Percentiles rank a stretch among this genome's conserved stretches.
These are phyloP conservation scores for Arachis stenosperma DNA, from an alignment of 306 rosid species.

Conservation along the genomic window DNA sequence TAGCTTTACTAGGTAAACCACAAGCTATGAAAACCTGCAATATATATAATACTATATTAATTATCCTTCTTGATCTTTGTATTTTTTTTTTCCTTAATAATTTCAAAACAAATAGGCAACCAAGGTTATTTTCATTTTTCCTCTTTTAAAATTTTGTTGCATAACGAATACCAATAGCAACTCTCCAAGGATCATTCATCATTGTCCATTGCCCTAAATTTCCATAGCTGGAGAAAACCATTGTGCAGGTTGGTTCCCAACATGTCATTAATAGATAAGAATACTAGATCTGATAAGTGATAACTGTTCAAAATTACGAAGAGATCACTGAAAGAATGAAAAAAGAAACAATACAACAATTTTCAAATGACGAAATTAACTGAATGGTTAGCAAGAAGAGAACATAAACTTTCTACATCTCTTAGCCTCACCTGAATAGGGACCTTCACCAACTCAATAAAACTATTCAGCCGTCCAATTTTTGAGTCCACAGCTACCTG, in stretches of 20 bases:
- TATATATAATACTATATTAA: no score
- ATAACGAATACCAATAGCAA: conserved; percentile 3
- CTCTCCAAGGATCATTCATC: background rate
- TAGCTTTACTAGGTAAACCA: conserved; percentile 53
- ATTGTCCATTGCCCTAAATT: background rate
- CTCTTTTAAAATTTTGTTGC: background rate
- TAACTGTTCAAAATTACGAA: background rate
- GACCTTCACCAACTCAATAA: conserved; percentile 70
- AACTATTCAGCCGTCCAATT: conserved; percentile 85
- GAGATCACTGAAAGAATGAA: background rate
- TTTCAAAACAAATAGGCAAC: background rate
- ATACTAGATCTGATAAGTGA: no score
- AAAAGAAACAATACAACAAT: background rate
- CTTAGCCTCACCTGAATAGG: conserved; percentile 75
- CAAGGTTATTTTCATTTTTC: no score
- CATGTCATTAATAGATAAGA: no score
- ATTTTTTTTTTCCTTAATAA: background rate
- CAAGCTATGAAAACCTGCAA: conserved; percentile 89
- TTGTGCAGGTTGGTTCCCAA: background rate
- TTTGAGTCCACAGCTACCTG: conserved; percentile 93
- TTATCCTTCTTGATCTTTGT: no score
- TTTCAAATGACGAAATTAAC: conserved; percentile 24
- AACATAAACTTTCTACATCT: conserved; percentile 9
- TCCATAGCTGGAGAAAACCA: background rate
- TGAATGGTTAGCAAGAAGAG: conserved; percentile 15